Conservation (phyloP, 148 eudicot species). For the Vaccinium corymbosum region DNA sequence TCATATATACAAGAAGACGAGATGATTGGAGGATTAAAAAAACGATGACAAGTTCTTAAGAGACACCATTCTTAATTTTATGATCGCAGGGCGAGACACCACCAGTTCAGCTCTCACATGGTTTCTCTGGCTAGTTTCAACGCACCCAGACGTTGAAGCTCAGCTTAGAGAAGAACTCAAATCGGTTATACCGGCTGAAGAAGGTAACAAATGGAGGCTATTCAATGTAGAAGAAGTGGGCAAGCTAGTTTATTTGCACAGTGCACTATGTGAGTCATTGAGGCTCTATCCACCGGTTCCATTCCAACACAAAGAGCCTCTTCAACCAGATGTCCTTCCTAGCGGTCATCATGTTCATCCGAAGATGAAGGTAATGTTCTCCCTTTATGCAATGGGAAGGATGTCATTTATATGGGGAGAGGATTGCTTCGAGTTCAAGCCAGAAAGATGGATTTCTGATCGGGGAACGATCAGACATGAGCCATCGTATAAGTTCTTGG, state of each 20-base stretch:
- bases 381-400: slow-evolving; percentile 41
- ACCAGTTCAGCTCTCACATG: slow-evolving; percentile 45
- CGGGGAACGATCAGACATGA: slow-evolving; percentile 37
- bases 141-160: slow-evolving; percentile 30
- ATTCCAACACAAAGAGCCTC: slow-evolving; percentile 41
- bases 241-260: slow-evolving; percentile 35
- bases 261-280: slow-evolving; percentile 33
- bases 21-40: slow-evolving; percentile 15
- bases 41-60: slow-evolving; percentile 41
- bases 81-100: slow-evolving; percentile 57
- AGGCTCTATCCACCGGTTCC: slow-evolving; percentile 44
- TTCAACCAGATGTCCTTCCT: slow-evolving; percentile 32
- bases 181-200: neutral
- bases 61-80: slow-evolving; percentile 45
- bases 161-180: slow-evolving; percentile 31
- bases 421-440: slow-evolving; percentile 22
- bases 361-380: slow-evolving; percentile 29
- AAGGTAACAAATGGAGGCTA: neutral
- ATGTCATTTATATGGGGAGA: slow-evolving; percentile 36
- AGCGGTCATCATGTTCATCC: slow-evolving; percentile 41
- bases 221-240: slow-evolving; percentile 20
- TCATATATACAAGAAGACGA: slow-evolving; percentile 28
- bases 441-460: slow-evolving; percentile 38
- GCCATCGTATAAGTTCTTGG: slow-evolving; percentile 38
- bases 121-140: slow-evolving; percentile 39